Evolutionary conservation across 306 rosid species (phyloP).

Genomic region (Vigna trinervia): DNA sequence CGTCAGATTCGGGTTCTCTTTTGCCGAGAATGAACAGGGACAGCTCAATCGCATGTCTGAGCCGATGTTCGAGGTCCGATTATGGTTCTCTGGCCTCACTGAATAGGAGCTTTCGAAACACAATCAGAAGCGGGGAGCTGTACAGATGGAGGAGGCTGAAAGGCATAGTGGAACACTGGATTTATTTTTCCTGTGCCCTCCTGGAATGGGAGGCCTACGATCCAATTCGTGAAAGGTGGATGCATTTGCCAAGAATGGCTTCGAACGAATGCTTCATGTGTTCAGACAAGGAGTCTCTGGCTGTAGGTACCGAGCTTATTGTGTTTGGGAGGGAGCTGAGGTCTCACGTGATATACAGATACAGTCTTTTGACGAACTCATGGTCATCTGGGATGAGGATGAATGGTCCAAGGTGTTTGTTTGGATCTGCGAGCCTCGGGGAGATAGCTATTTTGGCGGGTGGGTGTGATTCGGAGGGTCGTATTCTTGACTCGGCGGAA

Average conservation of each 20-base stretch:
- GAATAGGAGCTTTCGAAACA: slow-evolving; percentile 63
- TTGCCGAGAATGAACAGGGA: slow-evolving; percentile 64
- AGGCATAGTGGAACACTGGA: slow-evolving; percentile 79
- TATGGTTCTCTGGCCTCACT: slow-evolving; percentile 71
- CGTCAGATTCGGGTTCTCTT: slow-evolving; percentile 62
- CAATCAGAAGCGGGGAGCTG: slow-evolving; percentile 72
- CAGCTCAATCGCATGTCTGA: slow-evolving; percentile 71
- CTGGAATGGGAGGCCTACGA: slow-evolving; percentile 93
- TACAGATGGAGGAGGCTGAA: slow-evolving; percentile 69
- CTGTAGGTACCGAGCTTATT: slow-evolving; percentile 91
- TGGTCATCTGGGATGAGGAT: slow-evolving; percentile 80
- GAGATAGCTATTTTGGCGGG: slow-evolving; percentile 91
- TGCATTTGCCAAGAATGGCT: slow-evolving; percentile 86
- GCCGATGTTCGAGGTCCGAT: slow-evolving; percentile 82
- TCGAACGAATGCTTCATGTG: slow-evolving; percentile 85
- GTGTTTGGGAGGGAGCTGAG: slow-evolving; percentile 77
- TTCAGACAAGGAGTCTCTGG: slow-evolving; percentile 88
- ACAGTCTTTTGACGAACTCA: slow-evolving; percentile 78
- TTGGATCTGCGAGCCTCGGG: slow-evolving; percentile 86
- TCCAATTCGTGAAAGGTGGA: slow-evolving; percentile 70
- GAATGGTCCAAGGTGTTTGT: slow-evolving; percentile 88
- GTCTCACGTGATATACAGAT: slow-evolving; percentile 73
- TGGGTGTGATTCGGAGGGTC: slow-evolving; percentile 78
- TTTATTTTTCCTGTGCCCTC: slow-evolving; percentile 79
- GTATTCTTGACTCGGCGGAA: slow-evolving; percentile 68